Evolutionary conservation across 208 protist species (phyloP), one percentile per base, ranked within the genome.

Genomic region (Phytomonas sp.): DNA sequence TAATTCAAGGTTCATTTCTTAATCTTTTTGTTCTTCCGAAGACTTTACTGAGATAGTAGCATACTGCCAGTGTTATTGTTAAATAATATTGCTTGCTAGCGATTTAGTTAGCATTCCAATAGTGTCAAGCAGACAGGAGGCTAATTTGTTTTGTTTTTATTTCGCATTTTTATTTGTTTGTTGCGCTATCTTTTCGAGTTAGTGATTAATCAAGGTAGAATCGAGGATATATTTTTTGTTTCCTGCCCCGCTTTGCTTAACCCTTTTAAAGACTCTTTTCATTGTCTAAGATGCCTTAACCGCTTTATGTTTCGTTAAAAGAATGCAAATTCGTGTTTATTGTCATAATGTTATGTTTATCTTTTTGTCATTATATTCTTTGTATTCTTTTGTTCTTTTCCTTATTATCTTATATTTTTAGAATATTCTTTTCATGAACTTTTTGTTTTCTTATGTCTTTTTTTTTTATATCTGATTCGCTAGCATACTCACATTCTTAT

Each of bases 381-480:
- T 53, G 62, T 53, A 43, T 0, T 9, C 6, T 43, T 36, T 5
- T 31, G 31, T 31, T 43, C 36, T 11, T 66, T 66, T 5, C 43
- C 8, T 43, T 8, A 23, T 31, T 4, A 66, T 15, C 11, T 11
- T 36, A 36, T 65, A 43, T 66, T 34, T 43, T 34, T 63, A 20
- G 7, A 40, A 17, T 40, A 33, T 67, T 46, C 11, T 67, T 32
- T 8, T 8, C 63, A 13, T 40, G 33, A 20, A 0, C 31, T 26
- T 6, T 29, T 15, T 15, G 34, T 67, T 13, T 64, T 40, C 56
- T 23, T 15, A 23, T 37, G 13, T 62, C n/a, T 69, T 70, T 70
- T 63, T 71, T 46, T 31, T 64, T 71, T 17, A 63, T 62, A 71
- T 70, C 30, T 70, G 34, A 9, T 63, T 64, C 62, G 5, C 20